Evolutionary conservation across 495 filamentous ascomycete species (phyloP).

Genomic region (Rostrohypoxylon terebratum): DNA sequence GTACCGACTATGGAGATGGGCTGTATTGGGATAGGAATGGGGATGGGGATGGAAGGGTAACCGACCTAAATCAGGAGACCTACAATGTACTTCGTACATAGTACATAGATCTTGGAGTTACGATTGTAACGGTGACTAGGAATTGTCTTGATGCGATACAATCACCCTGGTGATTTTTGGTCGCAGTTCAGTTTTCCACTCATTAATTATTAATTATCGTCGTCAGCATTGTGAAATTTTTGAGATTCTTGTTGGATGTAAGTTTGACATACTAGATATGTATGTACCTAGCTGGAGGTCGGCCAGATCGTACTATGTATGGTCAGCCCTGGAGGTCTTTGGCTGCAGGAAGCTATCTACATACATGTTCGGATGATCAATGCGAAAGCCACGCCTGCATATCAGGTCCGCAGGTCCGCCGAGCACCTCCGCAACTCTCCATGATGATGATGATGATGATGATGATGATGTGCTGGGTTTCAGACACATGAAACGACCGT

Average conservation of each 20-base stretch:
- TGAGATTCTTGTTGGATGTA: too few species aligned
- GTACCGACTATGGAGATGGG: not conserved
- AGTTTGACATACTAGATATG: too few species aligned
- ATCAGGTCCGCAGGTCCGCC: not conserved
- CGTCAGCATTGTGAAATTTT: slow-evolving; percentile 1
- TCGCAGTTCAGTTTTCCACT: not conserved
- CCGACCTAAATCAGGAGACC: slow-evolving; percentile 30
- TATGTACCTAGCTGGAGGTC: too few species aligned
- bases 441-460: too few species aligned
- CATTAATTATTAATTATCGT: not conserved
- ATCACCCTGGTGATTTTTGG: slow-evolving; percentile 2
- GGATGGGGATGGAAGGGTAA: not conserved
- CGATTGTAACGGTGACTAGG: slow-evolving; percentile 23
- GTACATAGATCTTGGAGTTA: slow-evolving; percentile 25
- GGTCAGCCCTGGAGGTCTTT: not conserved
- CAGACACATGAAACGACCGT: slow-evolving; percentile 47
- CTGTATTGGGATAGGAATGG: not conserved
- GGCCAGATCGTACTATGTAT: too few species aligned
- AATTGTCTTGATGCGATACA: slow-evolving; percentile 15
- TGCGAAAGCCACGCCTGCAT: slow-evolving; percentile 25
- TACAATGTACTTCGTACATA: too few species aligned
- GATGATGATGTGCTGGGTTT: slow-evolving; percentile 42
- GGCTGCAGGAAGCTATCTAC: not conserved
- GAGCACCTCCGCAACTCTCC: slow-evolving; percentile 12
- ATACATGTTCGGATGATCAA: slow-evolving; percentile 34